These are phyloP conservation scores for Eucalyptus rudis DNA, from an alignment of 345 rosid species.

Conservation along the genomic window DNA sequence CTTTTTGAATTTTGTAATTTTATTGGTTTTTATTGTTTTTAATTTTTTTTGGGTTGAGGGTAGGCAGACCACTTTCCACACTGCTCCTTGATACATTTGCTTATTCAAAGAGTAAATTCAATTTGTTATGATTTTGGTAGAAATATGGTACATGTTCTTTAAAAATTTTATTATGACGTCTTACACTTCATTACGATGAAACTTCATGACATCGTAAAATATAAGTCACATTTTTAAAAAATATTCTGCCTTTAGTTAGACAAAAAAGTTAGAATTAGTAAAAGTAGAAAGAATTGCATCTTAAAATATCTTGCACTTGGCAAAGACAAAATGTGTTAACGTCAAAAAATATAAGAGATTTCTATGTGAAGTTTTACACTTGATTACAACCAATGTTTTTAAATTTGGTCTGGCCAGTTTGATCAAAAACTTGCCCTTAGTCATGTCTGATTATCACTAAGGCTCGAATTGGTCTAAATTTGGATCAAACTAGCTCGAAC, in stretches of 20 bases:
- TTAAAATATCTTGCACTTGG: not conserved
- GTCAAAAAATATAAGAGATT: not conserved
- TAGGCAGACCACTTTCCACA: not conserved
- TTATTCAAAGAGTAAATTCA: not conserved
- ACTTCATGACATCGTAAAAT: not conserved
- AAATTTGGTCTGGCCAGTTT: not conserved
- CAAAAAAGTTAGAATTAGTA: not conserved
- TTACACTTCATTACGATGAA: not conserved
- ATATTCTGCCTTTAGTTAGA: not conserved
- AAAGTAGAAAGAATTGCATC: not conserved
- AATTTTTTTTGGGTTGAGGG: too few relatives aligned
- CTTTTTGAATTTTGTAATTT: too few relatives aligned
- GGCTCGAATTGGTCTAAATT: not conserved
- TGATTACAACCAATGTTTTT: not conserved
- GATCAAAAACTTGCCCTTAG: not conserved
- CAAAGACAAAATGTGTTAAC: not conserved
- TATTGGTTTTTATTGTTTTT: too few relatives aligned
- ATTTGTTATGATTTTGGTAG: not conserved
- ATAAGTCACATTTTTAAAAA: not conserved
- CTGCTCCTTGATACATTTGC: not conserved
- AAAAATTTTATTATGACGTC: too few relatives aligned
- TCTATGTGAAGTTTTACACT: not conserved
- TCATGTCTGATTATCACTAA: not conserved
- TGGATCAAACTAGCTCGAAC: not conserved
- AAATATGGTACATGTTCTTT: not conserved